phyloP scores from a whole-genome alignment of 768 basidiomycete genomes.

The Boletus coccyginus region DNA sequence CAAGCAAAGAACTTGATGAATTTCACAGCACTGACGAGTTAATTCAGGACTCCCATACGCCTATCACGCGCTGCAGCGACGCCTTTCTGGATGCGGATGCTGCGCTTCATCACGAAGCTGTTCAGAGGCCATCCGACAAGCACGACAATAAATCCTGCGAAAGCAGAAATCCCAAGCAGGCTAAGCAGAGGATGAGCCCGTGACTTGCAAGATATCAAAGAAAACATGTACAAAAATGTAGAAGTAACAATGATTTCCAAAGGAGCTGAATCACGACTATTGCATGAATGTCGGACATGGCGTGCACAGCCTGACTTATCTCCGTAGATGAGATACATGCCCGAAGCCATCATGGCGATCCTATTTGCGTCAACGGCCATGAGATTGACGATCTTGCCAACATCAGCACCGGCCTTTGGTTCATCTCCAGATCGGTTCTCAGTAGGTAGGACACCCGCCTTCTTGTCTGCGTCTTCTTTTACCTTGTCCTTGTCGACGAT shows the following conservation, averaged over 20 bases:
- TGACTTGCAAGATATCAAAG: not conserved
- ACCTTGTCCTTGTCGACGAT: slow-evolving; percentile 53
- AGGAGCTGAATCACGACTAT: slow-evolving; percentile 44
- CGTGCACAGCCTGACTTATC: slow-evolving; percentile 32
- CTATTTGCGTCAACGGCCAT: slow-evolving; percentile 80
- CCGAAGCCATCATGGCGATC: slow-evolving; percentile 53
- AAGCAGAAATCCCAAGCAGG: slow-evolving; percentile 46
- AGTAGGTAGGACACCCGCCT: slow-evolving; percentile 11
- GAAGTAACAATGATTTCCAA: slow-evolving; percentile 75
- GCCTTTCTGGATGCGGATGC: slow-evolving; percentile 37
- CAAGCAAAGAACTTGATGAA: slow-evolving; percentile 46
- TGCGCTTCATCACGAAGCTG: slow-evolving; percentile 36
- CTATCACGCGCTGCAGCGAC: slow-evolving; percentile 37
- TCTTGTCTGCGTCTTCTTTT: slow-evolving; percentile 23
- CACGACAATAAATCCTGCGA: slow-evolving; percentile 44
- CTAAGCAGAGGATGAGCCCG: slow-evolving; percentile 50
- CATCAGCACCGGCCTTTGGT: slow-evolving; percentile 74
- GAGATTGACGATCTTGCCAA: slow-evolving; percentile 87
- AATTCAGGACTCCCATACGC: slow-evolving; percentile 44
- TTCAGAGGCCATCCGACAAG: slow-evolving; percentile 41
- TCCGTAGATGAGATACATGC: slow-evolving; percentile 65
- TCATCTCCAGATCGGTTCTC: slow-evolving; percentile 39
- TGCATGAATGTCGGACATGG: not conserved
- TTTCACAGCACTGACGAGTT: slow-evolving; percentile 40
- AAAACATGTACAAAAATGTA: slow-evolving; percentile 60